Base-by-base conservation (phyloP, 2,329 filamentous ascomycete genomes). In the Xylaria sp. region DNA sequence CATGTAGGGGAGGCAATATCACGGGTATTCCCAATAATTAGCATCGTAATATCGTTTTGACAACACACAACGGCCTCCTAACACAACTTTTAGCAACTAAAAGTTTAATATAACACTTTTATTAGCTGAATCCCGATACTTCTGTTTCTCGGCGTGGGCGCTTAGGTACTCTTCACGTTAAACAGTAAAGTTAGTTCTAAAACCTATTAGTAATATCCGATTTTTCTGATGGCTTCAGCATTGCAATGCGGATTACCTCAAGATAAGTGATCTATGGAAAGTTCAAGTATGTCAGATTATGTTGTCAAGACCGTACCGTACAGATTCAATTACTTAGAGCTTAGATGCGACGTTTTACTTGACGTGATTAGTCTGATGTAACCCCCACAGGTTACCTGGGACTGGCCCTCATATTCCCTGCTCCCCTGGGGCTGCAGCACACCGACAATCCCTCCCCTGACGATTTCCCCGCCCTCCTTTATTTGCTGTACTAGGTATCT, bases 401-500 rank as follows among this genome's bases (percentile, higher is more conserved):
- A 18, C 25, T 60, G 32, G 52, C 57, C 28, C 32, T 63, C 53
- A 60, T 43, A 39, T 30, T 59, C 57, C 62, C 59, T 62, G 52
- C 36, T 36, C 48, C 57, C 50, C 57, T 57, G 56, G 63, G 23
- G 46, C 66, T 66, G 63, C 66, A 66, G 63, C 63, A 65, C 62
- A 65, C 66, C 62, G 39, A 63, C 55, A 58, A 65, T 48, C 63
- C 63, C 60, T 66, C 63, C 66, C 63, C 62, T 62, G 65, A 59
- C 15, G n/a, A 20, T 60, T 58, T 53, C 65, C 50, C 50, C 50
- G 50, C 66, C 56, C 56, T 60, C 66, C 39, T 39, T 45, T 36
- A n/a, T 53, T 15, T 60, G 39, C 63, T 63, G 59, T 59, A 66
- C 60, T 59, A 62, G n/a, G n/a, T n/a, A 59, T 58, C 67, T 45